These are phyloP conservation scores for Aspergillus fumigatiaffinis DNA, from an alignment of 2,329 filamentous ascomycete species.

Conservation along the genomic window DNA sequence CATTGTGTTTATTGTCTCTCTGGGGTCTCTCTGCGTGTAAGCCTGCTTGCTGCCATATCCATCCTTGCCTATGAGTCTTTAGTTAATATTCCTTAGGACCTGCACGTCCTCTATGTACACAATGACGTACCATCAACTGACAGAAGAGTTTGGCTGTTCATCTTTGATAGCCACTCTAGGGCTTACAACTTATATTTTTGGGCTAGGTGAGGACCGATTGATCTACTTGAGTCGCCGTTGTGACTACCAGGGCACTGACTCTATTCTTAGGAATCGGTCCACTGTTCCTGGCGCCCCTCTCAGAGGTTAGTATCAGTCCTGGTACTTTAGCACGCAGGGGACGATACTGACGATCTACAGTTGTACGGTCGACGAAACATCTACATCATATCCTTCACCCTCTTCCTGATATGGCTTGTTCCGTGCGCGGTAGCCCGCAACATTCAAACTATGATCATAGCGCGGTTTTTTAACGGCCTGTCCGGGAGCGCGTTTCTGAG, in stretches of 20 bases:
- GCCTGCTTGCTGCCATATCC: too few species aligned
- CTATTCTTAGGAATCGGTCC: constrained; percentile 49
- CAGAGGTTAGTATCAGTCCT: constrained; percentile 43
- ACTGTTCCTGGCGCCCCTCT: constrained; percentile 60
- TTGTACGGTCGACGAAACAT: constrained; percentile 82
- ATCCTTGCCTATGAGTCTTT: constrained; percentile 21
- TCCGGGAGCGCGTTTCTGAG: constrained; percentile 52
- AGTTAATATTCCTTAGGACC: constrained; percentile 51
- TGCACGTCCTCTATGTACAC: constrained; percentile 88
- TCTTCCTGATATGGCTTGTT: constrained; percentile 76
- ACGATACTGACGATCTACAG: constrained; percentile 28
- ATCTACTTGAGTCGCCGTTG: constrained; percentile 2
- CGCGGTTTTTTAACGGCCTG: constrained; percentile 63
- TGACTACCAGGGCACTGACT: not conserved
- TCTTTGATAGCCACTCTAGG: constrained; percentile 73
- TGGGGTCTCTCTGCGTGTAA: constrained; percentile 78
- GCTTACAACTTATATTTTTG: constrained; percentile 73
- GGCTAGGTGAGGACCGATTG: constrained; percentile 56
- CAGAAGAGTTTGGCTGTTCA: constrained; percentile 67
- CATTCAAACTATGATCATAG: constrained; percentile 73
- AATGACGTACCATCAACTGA: constrained; percentile 73
- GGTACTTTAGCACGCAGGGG: not conserved
- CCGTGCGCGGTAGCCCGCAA: constrained; percentile 78
- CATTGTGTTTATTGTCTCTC: constrained; percentile 68
- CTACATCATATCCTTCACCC: constrained; percentile 68